These are phyloP conservation scores for Fragaria nilgerrensis DNA, from an alignment of 306 rosid species.

Conservation along the genomic window DNA sequence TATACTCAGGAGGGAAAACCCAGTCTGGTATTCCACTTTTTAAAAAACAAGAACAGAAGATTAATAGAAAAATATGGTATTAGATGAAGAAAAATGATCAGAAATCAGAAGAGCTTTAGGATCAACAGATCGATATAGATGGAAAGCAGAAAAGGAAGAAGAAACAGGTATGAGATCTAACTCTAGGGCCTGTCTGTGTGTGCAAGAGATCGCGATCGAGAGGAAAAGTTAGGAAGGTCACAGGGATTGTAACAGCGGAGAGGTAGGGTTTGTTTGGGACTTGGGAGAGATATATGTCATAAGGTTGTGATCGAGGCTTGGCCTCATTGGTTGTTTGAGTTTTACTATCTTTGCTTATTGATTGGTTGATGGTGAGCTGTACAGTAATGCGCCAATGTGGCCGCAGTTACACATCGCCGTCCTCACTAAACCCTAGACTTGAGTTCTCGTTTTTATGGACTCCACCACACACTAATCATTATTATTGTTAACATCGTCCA, in stretches of 20 bases:
- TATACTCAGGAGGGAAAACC: not conserved
- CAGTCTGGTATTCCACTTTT: not conserved
- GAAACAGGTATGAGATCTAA: slow-evolving; percentile 39
- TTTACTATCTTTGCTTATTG: slow-evolving; percentile 29
- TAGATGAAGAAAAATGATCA: too few species aligned
- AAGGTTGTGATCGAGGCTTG: slow-evolving; percentile 2
- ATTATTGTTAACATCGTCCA: too few species aligned
- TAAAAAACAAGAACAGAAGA: not conserved
- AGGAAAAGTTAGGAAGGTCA: slow-evolving; percentile 26
- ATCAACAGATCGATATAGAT: not conserved
- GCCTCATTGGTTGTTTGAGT: slow-evolving; percentile 25
- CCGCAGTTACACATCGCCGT: slow-evolving; percentile 38
- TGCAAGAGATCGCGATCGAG: not conserved
- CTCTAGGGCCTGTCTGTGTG: not conserved
- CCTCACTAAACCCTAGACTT: slow-evolving; percentile 49
- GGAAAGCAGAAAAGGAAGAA: not conserved
- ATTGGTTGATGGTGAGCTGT: slow-evolving; percentile 64
- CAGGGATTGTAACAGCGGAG: slow-evolving; percentile 24
- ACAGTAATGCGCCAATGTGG: slow-evolving; percentile 33
- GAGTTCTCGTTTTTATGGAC: not conserved
- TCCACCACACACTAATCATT: not conserved
- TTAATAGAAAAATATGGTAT: not conserved
- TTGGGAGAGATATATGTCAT: not conserved
- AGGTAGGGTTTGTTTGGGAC: slow-evolving; percentile 22
- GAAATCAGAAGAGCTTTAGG: not conserved